Evolutionary conservation across 2,329 filamentous ascomycete genomes (phyloP).

Genomic region (Colletotrichum theobromicola): DNA sequence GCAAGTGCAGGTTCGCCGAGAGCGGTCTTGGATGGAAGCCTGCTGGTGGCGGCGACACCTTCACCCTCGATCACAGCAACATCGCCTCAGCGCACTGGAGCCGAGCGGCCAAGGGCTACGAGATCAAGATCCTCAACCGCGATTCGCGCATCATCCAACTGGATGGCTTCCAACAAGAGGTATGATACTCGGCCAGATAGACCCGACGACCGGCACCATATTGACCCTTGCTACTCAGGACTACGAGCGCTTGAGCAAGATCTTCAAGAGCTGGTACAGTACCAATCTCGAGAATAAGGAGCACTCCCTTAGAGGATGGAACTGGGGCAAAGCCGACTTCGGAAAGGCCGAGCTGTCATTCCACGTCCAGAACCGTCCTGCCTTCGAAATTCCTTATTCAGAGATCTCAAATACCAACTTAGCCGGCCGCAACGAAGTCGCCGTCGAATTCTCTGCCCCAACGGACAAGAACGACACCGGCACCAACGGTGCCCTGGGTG

Average conservation of each 20-base stretch:
- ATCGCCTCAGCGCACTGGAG: conserved; percentile 94
- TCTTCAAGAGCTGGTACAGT: conserved; percentile 99
- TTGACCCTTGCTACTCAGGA: conserved; percentile 57
- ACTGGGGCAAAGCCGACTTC: conserved; percentile 99
- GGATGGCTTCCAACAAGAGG: conserved; percentile 92
- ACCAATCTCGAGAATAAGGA: conserved; percentile 91
- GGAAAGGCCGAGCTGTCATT: conserved; percentile 94
- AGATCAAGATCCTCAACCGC: conserved; percentile 88
- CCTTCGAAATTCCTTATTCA: conserved; percentile 95
- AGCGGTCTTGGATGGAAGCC: conserved; percentile 97
- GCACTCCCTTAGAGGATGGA: conserved; percentile 95
- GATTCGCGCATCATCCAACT: conserved; percentile 88
- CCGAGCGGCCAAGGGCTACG: conserved; percentile 87
- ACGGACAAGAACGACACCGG: conserved; percentile 74
- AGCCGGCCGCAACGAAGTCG: conserved; percentile 96
- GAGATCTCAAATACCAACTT: conserved; percentile 98
- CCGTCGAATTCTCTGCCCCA: conserved; percentile 88
- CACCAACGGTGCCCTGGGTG: conserved; percentile 75
- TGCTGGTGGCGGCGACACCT: conserved; percentile 83
- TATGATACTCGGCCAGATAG: conserved; percentile 32
- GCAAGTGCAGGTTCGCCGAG: conserved; percentile 94
- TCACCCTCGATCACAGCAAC: conserved; percentile 88
- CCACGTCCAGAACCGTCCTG: conserved; percentile 94
- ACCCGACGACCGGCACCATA: not conserved
- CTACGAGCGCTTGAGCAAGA: conserved; percentile 86